A percentile compares a stretch with the other conserved stretches of the same genome.
These are phyloP conservation scores for Diaporthe vaccinii DNA, from an alignment of 2,329 filamentous ascomycete genomes.

Conservation along the genomic window DNA sequence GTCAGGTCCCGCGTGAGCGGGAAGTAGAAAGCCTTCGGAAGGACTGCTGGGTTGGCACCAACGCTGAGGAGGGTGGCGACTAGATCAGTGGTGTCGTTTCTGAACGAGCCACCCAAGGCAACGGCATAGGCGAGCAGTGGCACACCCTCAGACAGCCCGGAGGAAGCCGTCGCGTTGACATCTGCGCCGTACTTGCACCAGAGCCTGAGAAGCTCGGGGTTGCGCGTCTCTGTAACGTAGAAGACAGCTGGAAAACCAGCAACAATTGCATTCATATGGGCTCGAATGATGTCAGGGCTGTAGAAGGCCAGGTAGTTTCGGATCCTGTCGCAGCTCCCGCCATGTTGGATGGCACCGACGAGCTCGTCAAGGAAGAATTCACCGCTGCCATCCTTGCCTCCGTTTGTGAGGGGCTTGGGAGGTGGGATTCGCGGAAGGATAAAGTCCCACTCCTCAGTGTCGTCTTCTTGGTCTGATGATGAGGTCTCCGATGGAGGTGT, in stretches of 20 bases:
- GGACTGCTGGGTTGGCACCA: not conserved
- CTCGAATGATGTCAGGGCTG: not conserved
- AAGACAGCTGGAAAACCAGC: conserved; percentile 5
- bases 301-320: conserved; percentile 23
- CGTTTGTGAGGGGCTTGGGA: conserved; percentile 2
- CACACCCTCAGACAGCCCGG: not conserved
- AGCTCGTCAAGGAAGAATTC: not conserved
- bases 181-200: conserved; percentile 25
- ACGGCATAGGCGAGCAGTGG: conserved; percentile 17
- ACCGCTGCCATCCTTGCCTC: conserved; percentile 5
- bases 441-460: conserved; percentile 19
- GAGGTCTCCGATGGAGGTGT: not conserved
- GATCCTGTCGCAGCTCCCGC: conserved; percentile 4
- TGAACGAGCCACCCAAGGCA: conserved; percentile 17
- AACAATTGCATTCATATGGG: not conserved
- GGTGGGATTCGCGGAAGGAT: not conserved
- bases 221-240: conserved; percentile 12
- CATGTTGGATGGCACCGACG: conserved; percentile 23
- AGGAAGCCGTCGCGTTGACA: not conserved
- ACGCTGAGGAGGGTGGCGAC: conserved; percentile 20
- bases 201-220: conserved; percentile 24
- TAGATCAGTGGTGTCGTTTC: conserved; percentile 8
- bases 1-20: conserved; percentile 11
- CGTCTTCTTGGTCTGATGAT: not conserved
- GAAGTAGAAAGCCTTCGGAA: conserved; percentile 18